Evolutionary conservation across 441 rosid genomes (phyloP).

Genomic region (Iberis amara): DNA sequence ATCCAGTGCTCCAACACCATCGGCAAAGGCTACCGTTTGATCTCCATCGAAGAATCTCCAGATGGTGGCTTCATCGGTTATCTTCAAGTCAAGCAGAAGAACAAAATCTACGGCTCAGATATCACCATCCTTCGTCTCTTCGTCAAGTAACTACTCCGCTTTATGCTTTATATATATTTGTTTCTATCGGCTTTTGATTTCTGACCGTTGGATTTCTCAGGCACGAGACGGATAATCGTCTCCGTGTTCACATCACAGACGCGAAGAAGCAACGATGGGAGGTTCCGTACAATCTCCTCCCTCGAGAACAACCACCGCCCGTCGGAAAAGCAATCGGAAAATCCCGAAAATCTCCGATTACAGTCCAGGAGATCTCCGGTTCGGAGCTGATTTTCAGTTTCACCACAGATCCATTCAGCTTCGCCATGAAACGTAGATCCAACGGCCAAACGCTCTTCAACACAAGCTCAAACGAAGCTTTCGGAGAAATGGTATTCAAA

Average conservation of each 20-base stretch:
- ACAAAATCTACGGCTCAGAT: constrained; percentile 72
- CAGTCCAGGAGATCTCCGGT: constrained; percentile 51
- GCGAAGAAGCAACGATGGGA: constrained; percentile 87
- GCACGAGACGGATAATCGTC: constrained; percentile 67
- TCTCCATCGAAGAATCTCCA: constrained; percentile 63
- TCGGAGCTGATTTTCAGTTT: constrained; percentile 55
- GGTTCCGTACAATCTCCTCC: constrained; percentile 80
- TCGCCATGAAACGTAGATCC: constrained; percentile 76
- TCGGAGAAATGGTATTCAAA: constrained; percentile 67
- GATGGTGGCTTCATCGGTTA: constrained; percentile 71
- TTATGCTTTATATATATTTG: too few species aligned
- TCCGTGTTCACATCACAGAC: constrained; percentile 82
- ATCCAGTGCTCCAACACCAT: constrained; percentile 39
- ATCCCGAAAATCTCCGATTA: constrained; percentile 43
- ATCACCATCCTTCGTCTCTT: constrained; percentile 64
- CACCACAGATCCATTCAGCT: constrained; percentile 73
- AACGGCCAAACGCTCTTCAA: constrained; percentile 77
- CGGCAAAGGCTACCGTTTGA: constrained; percentile 83
- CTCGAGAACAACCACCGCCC: constrained; percentile 61
- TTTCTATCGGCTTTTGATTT: not conserved
- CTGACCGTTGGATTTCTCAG: constrained; percentile 36
- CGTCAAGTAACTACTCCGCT: constrained; percentile 53
- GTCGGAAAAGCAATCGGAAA: constrained; percentile 43
- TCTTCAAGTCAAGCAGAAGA: constrained; percentile 73
- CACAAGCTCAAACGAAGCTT: constrained; percentile 44